Evolutionary conservation across 768 basidiomycete genomes (phyloP).

Genomic region (Boletellus ananas): DNA sequence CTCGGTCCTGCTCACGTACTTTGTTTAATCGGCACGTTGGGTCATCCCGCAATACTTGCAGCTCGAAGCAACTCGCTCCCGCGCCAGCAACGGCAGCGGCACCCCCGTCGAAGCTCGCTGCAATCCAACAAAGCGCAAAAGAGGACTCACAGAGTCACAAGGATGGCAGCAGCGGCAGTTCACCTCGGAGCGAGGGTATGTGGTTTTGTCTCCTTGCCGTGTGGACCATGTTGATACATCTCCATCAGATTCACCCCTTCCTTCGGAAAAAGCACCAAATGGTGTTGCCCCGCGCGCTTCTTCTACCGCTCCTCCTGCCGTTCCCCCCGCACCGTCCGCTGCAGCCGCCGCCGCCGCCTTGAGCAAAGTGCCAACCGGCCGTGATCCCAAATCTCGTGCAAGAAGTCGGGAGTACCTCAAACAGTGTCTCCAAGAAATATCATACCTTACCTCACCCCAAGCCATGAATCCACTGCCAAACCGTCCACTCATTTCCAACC

Average conservation of each 20-base stretch:
- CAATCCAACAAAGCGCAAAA: slow-evolving; percentile 61
- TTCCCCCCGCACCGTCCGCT: slow-evolving; percentile 31
- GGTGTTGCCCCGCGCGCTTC: slow-evolving; percentile 52
- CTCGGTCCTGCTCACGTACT: slow-evolving; percentile 11
- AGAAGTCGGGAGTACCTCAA: slow-evolving; percentile 96
- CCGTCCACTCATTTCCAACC: slow-evolving; percentile 63
- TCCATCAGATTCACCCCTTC: slow-evolving; percentile 66
- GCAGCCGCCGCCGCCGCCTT: slow-evolving; percentile 45
- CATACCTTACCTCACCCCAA: slow-evolving; percentile 94
- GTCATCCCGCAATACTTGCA: slow-evolving; percentile 26
- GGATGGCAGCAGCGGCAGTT: slow-evolving; percentile 77
- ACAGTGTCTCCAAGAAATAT: slow-evolving; percentile 98
- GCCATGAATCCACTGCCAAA: slow-evolving; percentile 96
- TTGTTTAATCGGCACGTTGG: slow-evolving; percentile 5
- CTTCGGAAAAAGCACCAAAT: slow-evolving; percentile 66
- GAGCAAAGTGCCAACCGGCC: slow-evolving; percentile 72
- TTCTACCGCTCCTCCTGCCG: slow-evolving; percentile 42
- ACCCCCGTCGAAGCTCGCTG: slow-evolving; percentile 62
- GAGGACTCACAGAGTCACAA: slow-evolving; percentile 73
- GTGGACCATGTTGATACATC: slow-evolving; percentile 5
- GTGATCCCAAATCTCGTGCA: slow-evolving; percentile 94
- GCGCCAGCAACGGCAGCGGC: slow-evolving; percentile 52
- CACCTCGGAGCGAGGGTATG: slow-evolving; percentile 80
- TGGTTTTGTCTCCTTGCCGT: not conserved
- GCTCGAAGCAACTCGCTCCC: slow-evolving; percentile 71